Evolutionary conservation across 1,284 basidiomycete genomes (phyloP).

Genomic region (Naganishia cerealis): DNA sequence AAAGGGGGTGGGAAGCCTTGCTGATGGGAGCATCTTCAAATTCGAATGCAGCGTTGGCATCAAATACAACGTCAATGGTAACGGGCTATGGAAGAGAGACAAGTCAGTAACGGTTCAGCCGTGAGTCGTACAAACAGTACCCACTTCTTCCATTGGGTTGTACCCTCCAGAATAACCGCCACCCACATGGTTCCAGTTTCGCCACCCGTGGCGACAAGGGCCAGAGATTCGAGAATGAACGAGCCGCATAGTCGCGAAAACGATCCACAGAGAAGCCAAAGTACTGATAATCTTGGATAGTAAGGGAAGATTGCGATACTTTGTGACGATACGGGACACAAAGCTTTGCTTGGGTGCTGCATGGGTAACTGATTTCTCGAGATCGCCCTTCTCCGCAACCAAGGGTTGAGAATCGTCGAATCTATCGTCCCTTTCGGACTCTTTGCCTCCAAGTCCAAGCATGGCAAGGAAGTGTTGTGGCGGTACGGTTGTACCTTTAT

Average conservation of each 20-base stretch:
- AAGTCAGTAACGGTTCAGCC: not conserved
- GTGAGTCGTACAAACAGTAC: not conserved
- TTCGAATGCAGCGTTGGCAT: not conserved
- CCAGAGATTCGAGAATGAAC: not conserved
- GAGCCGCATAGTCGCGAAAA: conserved; percentile 14
- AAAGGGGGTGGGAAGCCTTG: conserved; percentile 6
- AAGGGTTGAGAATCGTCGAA: not conserved
- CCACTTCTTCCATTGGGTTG: conserved; percentile 8
- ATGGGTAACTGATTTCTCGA: not conserved
- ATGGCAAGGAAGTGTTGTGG: not conserved
- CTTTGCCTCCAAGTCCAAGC: conserved; percentile 16
- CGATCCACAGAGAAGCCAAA: conserved; percentile 13
- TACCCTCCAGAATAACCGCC: not conserved
- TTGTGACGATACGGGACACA: not conserved
- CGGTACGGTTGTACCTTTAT: not conserved
- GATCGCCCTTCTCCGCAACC: conserved; percentile 4
- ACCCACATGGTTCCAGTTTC: not conserved
- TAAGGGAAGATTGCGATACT: conserved; percentile 10
- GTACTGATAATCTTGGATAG: conserved; percentile 3
- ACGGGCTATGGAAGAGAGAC: not conserved
- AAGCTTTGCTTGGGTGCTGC: not conserved
- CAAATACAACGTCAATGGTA: conserved; percentile 3
- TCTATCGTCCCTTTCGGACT: conserved; percentile 16
- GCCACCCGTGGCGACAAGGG: not conserved
- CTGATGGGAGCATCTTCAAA: not conserved